Evolutionary conservation across 768 basidiomycete genomes (phyloP).

Genomic region (Boletus reticuloceps): DNA sequence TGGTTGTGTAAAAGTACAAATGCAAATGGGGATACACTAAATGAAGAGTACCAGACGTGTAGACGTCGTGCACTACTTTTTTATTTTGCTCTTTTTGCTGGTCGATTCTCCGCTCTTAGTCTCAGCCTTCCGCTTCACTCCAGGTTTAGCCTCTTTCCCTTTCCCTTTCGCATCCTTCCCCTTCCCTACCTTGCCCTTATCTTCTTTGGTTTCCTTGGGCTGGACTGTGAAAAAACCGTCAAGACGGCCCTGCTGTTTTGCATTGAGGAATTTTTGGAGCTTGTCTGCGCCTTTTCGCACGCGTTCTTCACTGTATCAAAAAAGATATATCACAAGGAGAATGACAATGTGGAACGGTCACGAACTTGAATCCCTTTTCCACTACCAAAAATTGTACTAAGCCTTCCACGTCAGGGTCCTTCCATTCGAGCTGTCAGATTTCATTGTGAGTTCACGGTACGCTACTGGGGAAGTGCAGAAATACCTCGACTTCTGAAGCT

Average conservation of each 20-base stretch:
- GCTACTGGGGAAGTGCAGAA: constrained; percentile 2
- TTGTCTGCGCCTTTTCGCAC: constrained; percentile 95
- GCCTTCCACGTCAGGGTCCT: constrained; percentile 87
- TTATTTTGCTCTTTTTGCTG: constrained; percentile 43
- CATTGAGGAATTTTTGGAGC: constrained; percentile 77
- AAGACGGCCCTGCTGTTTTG: constrained; percentile 94
- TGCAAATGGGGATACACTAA: constrained; percentile 6
- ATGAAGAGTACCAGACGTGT: constrained; percentile 1
- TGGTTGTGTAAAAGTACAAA: constrained; percentile 12
- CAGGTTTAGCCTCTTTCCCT: constrained; percentile 12
- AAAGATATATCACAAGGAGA: neutral
- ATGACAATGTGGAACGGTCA: neutral
- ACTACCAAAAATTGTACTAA: constrained; percentile 89
- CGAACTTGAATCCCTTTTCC: constrained; percentile 95
- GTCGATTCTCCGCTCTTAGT: constrained; percentile 31
- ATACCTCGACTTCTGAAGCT: constrained; percentile 81
- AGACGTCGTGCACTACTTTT: constrained; percentile 32
- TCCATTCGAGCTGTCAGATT: constrained; percentile 81
- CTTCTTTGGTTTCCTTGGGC: constrained; percentile 52
- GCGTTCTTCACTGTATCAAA: constrained; percentile 77
- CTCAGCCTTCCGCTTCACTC: constrained; percentile 29
- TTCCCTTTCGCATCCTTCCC: constrained; percentile 20
- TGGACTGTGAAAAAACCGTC: constrained; percentile 92
- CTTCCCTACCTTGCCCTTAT: constrained; percentile 40
- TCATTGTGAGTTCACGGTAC: neutral